Base-by-base conservation (phyloP, 306 rosid species). In the Abrus pulchellus region DNA sequence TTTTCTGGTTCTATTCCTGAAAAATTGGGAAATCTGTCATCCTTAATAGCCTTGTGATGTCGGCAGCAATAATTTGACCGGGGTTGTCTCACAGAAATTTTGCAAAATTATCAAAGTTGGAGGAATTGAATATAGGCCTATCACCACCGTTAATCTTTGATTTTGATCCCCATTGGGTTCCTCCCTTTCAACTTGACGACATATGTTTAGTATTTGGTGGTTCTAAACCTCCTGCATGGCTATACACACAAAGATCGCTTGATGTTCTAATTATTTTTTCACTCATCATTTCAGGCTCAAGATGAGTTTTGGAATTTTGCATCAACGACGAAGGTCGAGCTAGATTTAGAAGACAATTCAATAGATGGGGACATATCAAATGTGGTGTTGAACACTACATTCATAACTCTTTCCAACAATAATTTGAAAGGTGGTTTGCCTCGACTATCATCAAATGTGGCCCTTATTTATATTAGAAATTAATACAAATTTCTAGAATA, bases 1-100 rank as follows among this genome's bases (percentile, higher is more conserved):
- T 78, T 83, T 57, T 60, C 62, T 11, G 80, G 86, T 55, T 30
- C 66, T 4, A 54, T 83, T 13, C 86, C 86, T 0, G 6, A 61
- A 36, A 63, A 74, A 0, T 38, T 48, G 8, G 47, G 47, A 43
- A 43, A 43, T 6, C 6, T 43, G 5, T 43, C 47, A 5, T 2
- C 47, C 47, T 33, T 84, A 29, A 2, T 50, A 40, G 1, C 1
- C 2, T n/a, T 84, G 49, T 4, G 20, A 3, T 62, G 12, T 79
- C 0, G 36, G 8, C 4, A 5, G 8, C 0, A 84, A 74, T 68
- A 20, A 0, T 9, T 74, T 78, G 50, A 56, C 38, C 8, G 72
- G 83, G 12, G n/a, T 14, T 3, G 32, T 62, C 73, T 43, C 73
- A 55, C 70, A 67, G 76, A 67, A 27, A 77, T 77, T 55, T 83